These are phyloP conservation scores for Solanum ahanhuiri DNA, from an alignment of 257 asterid genomes.

Conservation along the genomic window DNA sequence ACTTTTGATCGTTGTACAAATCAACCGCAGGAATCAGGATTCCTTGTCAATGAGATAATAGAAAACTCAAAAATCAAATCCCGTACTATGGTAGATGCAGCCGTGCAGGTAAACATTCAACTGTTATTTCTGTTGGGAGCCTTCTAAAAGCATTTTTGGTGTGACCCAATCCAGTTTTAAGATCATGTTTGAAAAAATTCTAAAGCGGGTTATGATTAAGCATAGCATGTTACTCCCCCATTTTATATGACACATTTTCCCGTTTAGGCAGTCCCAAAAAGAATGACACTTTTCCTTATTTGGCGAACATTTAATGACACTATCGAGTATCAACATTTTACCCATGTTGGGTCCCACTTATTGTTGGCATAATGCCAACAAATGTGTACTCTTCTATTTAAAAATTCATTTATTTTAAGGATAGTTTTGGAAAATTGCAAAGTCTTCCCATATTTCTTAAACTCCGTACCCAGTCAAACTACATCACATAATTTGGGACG, in stretches of 20 bases:
- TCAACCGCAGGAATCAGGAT: slow-evolving; percentile 49
- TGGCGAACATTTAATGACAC: background rate
- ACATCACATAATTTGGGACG: background rate
- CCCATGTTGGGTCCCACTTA: background rate
- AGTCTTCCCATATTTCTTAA: background rate
- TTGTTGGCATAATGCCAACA: background rate
- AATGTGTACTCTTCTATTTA: background rate
- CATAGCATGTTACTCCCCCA: background rate
- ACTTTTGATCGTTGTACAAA: slow-evolving; percentile 28
- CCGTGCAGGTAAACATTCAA: slow-evolving; percentile 54
- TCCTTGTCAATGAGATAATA: slow-evolving; percentile 59
- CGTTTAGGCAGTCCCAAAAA: background rate
- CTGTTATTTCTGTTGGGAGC: background rate
- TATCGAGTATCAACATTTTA: background rate
- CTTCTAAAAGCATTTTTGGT: background rate
- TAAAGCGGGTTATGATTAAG: background rate
- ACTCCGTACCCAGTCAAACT: background rate
- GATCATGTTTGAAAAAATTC: background rate
- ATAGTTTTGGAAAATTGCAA: background rate
- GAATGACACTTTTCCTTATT: background rate
- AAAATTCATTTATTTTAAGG: background rate
- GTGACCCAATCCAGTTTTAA: background rate
- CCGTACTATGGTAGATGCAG: slow-evolving; percentile 69
- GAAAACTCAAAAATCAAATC: slow-evolving; percentile 78
- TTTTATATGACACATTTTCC: background rate